phyloP scores from a whole-genome alignment of 306 rosid genomes.

The Inga oerstediana region DNA sequence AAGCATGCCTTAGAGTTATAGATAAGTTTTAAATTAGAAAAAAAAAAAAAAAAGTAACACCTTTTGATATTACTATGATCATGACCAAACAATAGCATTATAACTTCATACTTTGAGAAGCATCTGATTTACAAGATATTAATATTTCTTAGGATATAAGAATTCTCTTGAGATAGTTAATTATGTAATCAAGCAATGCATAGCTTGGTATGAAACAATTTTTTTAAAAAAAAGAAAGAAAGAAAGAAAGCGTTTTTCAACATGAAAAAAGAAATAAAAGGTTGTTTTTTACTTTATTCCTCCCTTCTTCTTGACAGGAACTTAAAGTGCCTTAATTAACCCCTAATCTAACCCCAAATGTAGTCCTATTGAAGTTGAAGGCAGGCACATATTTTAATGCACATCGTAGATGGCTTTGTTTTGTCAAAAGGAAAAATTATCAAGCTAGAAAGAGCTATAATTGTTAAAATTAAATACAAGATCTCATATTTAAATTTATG shows the following conservation, averaged over 20 bases:
- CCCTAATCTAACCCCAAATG: not conserved
- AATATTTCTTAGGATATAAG: conserved; percentile 40
- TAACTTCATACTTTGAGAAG: conserved; percentile 2
- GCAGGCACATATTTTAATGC: conserved; percentile 20
- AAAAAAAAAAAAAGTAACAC: not conserved
- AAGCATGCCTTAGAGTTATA: not conserved
- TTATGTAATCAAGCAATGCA: conserved; percentile 35
- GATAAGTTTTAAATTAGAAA: not conserved
- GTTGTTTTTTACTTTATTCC: conserved; percentile 49
- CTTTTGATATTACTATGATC: no score
- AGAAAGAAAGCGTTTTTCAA: conserved; percentile 35
- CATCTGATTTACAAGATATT: not conserved
- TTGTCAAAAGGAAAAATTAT: not conserved
- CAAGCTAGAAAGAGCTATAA: not conserved
- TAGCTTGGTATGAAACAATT: conserved; percentile 14
- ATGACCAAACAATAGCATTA: not conserved
- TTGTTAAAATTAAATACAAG: not conserved
- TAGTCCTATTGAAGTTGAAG: conserved; percentile 29
- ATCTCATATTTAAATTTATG: not conserved
- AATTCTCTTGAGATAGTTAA: conserved; percentile 22
- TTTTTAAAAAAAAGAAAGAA: not conserved
- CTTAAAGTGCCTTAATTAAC: conserved; percentile 13
- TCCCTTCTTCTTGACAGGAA: conserved; percentile 43
- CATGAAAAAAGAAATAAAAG: conserved; percentile 11
- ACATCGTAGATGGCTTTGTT: not conserved